phyloP scores from a whole-genome alignment of 2,329 filamentous ascomycete genomes.

The Bipolaris sorokiniana region DNA sequence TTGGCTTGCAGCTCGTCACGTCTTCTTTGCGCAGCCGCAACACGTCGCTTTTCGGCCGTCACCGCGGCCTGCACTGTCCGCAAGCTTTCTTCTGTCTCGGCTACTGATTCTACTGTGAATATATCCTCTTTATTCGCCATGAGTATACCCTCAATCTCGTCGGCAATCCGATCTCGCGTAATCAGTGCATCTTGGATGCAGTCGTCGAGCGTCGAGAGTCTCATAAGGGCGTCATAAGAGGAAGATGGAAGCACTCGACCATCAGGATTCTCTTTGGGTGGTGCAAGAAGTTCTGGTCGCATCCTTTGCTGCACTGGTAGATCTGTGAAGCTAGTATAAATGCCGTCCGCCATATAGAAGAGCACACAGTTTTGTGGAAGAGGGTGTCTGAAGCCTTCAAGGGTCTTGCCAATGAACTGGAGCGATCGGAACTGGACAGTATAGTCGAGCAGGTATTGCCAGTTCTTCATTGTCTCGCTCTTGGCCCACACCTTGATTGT shows the following conservation, averaged over 20 bases:
- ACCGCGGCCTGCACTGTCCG: constrained; percentile 60
- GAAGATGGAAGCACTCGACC: constrained; percentile 67
- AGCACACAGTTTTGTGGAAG: constrained; percentile 83
- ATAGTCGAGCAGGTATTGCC: constrained; percentile 74
- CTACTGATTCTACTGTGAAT: constrained; percentile 43
- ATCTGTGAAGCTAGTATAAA: constrained; percentile 78
- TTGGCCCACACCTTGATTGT: constrained; percentile 77
- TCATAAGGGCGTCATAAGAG: constrained; percentile 87
- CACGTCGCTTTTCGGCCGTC: constrained; percentile 67
- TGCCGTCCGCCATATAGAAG: constrained; percentile 83
- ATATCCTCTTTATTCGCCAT: constrained; percentile 49
- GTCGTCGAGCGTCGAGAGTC: constrained; percentile 83
- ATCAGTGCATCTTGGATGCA: constrained; percentile 88
- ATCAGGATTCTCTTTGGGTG: constrained; percentile 52
- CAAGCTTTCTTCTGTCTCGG: constrained; percentile 54
- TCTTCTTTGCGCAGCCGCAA: constrained; percentile 66
- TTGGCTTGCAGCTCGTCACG: constrained; percentile 72
- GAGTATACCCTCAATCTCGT: constrained; percentile 71
- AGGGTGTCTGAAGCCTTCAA: constrained; percentile 67
- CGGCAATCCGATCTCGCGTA: constrained; percentile 73
- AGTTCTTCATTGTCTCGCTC: constrained; percentile 58
- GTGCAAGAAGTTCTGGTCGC: constrained; percentile 36
- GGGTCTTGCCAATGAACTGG: constrained; percentile 75
- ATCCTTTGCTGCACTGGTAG: constrained; percentile 58
- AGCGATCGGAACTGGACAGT: constrained; percentile 72